Conservation (phyloP, 2,329 filamentous ascomycete species). For the Zarea fungicola region DNA sequence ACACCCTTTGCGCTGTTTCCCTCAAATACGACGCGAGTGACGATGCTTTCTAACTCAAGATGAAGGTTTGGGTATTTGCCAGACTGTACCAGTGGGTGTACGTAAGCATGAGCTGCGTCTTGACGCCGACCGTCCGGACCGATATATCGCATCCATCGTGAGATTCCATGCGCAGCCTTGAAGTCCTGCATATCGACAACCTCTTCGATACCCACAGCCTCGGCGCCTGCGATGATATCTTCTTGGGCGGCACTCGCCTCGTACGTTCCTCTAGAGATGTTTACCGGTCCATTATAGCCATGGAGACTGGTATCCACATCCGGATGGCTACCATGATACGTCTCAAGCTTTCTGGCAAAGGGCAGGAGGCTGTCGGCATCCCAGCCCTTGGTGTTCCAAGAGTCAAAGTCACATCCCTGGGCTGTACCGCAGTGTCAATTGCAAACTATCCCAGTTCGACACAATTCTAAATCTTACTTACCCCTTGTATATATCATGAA, state of each 20-base stretch:
- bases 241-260: constrained; percentile 32
- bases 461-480: not conserved
- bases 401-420: constrained; percentile 47
- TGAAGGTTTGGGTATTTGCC: constrained; percentile 45
- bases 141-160: constrained; percentile 44
- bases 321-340: constrained; percentile 38
- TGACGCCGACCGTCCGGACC: constrained; percentile 44
- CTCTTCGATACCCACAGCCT: constrained; percentile 41
- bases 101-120: constrained; percentile 47
- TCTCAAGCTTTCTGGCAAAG: constrained; percentile 47
- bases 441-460: not conserved
- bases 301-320: constrained; percentile 28
- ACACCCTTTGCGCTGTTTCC: constrained; percentile 48
- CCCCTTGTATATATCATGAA: constrained; percentile 27
- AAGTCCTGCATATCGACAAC: constrained; percentile 46
- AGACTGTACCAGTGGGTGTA: constrained; percentile 46
- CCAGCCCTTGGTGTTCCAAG: constrained; percentile 49
- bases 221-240: constrained; percentile 45
- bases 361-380: constrained; percentile 45
- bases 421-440: too few relatives aligned
- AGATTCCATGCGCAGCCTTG: constrained; percentile 24
- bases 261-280: constrained; percentile 44
- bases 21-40: constrained; percentile 45
- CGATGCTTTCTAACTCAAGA: constrained; percentile 49
- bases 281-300: constrained; percentile 44